phyloP scores from a whole-genome alignment of 345 rosid species.

The Eutrema yunnanense region DNA sequence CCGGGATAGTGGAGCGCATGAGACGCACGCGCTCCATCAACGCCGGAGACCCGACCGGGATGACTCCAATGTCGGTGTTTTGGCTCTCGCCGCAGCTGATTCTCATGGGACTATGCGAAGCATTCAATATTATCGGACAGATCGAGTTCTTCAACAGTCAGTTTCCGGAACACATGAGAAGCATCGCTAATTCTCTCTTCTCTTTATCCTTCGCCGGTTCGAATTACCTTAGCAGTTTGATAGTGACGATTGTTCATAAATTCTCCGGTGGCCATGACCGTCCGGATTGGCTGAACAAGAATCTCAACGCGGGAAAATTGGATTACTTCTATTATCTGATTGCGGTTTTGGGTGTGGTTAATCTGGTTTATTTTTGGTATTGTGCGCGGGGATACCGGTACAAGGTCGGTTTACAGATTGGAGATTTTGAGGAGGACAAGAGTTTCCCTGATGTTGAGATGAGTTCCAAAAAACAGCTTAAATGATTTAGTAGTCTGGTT shows the following conservation, averaged over 20 bases:
- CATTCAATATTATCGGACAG: slow-evolving; percentile 74
- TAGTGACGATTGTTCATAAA: slow-evolving; percentile 58
- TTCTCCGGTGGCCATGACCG: slow-evolving; percentile 41
- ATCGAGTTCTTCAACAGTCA: slow-evolving; percentile 79
- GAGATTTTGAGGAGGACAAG: slow-evolving; percentile 36
- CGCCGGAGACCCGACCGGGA: slow-evolving; percentile 31
- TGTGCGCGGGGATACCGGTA: slow-evolving; percentile 65
- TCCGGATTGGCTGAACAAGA: slow-evolving; percentile 67
- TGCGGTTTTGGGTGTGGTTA: slow-evolving; percentile 52
- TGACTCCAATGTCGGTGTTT: slow-evolving; percentile 62
- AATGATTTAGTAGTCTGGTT: slow-evolving; percentile 1
- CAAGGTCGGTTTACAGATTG: slow-evolving; percentile 45
- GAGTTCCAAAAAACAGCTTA: slow-evolving; percentile 13
- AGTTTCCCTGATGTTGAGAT: slow-evolving; percentile 26
- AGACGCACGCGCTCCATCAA: slow-evolving; percentile 46
- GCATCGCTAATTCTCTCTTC: slow-evolving; percentile 64
- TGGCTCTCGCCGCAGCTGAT: slow-evolving; percentile 80
- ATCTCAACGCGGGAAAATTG: slow-evolving; percentile 66
- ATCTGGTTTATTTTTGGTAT: slow-evolving; percentile 51
- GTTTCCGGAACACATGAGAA: slow-evolving; percentile 87
- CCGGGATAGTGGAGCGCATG: slow-evolving; percentile 56
- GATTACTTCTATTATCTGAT: slow-evolving; percentile 85
- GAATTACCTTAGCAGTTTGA: slow-evolving; percentile 59
- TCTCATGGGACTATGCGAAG: slow-evolving; percentile 80
- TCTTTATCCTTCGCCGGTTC: slow-evolving; percentile 64